A percentile compares a stretch with the other conserved stretches of the same genome.
These are phyloP conservation scores for Nannochloropsis gaditana DNA, from an alignment of 108 stramenopile species.

Conservation along the genomic window DNA sequence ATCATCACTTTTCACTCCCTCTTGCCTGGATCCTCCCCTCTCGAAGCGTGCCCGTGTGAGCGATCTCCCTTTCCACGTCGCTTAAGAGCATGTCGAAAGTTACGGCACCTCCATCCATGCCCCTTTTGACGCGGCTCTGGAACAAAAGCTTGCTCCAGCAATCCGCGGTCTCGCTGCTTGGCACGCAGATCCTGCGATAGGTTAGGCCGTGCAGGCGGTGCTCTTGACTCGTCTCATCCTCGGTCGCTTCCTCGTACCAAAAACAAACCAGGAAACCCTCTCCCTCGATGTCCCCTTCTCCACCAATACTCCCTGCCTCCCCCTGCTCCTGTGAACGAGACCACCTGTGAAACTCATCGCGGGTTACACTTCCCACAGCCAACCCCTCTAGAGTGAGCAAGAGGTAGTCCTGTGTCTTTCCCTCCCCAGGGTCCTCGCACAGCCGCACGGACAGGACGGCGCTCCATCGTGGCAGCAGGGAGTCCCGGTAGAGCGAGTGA, in stretches of 20 bases:
- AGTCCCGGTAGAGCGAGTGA: not conserved
- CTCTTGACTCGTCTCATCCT: not conserved
- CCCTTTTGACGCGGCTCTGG: not conserved
- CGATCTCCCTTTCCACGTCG: not conserved
- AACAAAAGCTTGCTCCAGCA: conserved; percentile 12
- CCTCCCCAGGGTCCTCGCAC: not conserved
- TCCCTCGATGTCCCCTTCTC: not conserved
- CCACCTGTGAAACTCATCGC: not conserved
- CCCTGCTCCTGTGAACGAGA: not conserved
- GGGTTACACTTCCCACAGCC: not conserved
- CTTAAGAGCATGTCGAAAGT: not conserved
- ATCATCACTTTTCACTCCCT: no score
- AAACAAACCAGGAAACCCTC: not conserved
- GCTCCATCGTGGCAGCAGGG: not conserved
- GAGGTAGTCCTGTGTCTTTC: not conserved
- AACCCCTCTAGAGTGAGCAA: not conserved
- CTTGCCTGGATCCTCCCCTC: no score
- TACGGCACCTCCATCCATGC: not conserved
- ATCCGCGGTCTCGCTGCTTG: not conserved
- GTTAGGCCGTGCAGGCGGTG: not conserved
- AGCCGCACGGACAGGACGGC: not conserved
- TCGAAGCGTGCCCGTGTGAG: no score
- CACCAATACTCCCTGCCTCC: not conserved
- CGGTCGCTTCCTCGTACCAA: not conserved
- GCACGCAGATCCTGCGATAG: not conserved